phyloP scores from a whole-genome alignment of 202 grass and related monocot species.

The Elaeis oleifera region DNA sequence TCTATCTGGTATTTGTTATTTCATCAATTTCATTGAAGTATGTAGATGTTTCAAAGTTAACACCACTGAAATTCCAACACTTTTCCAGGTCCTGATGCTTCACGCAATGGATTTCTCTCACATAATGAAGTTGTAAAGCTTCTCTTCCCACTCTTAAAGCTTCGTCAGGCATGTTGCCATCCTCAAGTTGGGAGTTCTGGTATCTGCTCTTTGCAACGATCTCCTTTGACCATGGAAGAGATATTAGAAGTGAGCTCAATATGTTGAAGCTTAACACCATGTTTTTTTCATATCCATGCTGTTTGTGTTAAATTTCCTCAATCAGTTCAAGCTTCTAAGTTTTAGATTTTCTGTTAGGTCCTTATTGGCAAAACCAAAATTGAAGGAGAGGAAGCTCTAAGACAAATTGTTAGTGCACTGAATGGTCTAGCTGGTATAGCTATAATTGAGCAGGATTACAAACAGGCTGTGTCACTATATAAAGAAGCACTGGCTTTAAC shows the following conservation, averaged over 20 bases:
- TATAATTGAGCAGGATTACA: slow-evolving; percentile 71
- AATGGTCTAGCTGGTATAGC: slow-evolving; percentile 94
- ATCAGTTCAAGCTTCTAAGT: neutral
- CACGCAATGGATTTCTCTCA: slow-evolving; percentile 51
- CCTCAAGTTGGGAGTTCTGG: slow-evolving; percentile 94
- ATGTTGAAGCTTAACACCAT: no score
- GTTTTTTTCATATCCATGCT: no score
- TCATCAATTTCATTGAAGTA: neutral
- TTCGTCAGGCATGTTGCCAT: slow-evolving; percentile 94
- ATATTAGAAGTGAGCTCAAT: slow-evolving; percentile 62
- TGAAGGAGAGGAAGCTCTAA: slow-evolving; percentile 95
- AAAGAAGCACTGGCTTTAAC: slow-evolving; percentile 77
- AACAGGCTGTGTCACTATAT: slow-evolving; percentile 76
- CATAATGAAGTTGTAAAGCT: slow-evolving; percentile 71
- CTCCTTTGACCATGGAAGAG: slow-evolving; percentile 92
- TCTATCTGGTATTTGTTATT: slow-evolving; percentile 37
- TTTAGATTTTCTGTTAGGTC: slow-evolving; percentile 46
- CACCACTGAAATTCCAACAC: slow-evolving; percentile 16
- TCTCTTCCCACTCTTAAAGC: slow-evolving; percentile 78
- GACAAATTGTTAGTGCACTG: slow-evolving; percentile 77
- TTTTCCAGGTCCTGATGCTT: slow-evolving; percentile 33
- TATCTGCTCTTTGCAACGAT: slow-evolving; percentile 81
- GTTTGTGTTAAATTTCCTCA: neutral
- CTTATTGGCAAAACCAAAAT: slow-evolving; percentile 94
- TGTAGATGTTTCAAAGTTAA: slow-evolving; percentile 1